A percentile compares a stretch with the other conserved stretches of the same genome.
phyloP scores from a whole-genome alignment of 1,284 basidiomycete genomes.

The Blastosporella zonata region DNA sequence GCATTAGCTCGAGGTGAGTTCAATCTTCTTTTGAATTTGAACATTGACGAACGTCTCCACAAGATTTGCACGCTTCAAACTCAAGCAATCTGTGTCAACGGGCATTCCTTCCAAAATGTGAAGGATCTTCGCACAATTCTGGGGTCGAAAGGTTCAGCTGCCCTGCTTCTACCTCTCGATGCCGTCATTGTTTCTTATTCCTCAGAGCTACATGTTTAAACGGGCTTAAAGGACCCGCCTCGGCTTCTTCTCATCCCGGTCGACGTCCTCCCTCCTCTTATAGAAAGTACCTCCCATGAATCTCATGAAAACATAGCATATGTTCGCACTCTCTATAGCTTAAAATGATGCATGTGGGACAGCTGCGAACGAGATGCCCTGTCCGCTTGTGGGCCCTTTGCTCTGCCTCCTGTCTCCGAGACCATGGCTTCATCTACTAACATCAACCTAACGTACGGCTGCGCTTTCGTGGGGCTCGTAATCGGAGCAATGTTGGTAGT shows the following conservation, averaged over 20 bases:
- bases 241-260: constrained; percentile 3
- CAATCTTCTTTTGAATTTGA: too few relatives aligned
- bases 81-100: too few relatives aligned
- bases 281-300: constrained; percentile 3
- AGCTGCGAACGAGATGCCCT: constrained; percentile 4
- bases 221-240: background rate
- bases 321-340: constrained; percentile 4
- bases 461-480: constrained; percentile 37
- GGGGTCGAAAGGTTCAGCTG: background rate
- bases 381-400: background rate
- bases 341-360: constrained; percentile 6
- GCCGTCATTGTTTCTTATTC: constrained; percentile 3
- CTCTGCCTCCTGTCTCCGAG: background rate
- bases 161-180: constrained; percentile 2
- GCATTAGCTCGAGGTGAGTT: too few relatives aligned
- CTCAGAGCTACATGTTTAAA: background rate
- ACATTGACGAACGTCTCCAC: background rate
- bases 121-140: constrained; percentile 1
- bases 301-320: constrained; percentile 5
- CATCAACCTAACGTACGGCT: constrained; percentile 34
- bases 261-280: constrained; percentile 3
- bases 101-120: background rate
- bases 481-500: constrained; percentile 32
- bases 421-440: constrained; percentile 17
- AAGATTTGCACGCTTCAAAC: too few relatives aligned